Evolutionary conservation across 78 protist genomes (phyloP).

Genomic region (Emiliania huxleyi): DNA sequence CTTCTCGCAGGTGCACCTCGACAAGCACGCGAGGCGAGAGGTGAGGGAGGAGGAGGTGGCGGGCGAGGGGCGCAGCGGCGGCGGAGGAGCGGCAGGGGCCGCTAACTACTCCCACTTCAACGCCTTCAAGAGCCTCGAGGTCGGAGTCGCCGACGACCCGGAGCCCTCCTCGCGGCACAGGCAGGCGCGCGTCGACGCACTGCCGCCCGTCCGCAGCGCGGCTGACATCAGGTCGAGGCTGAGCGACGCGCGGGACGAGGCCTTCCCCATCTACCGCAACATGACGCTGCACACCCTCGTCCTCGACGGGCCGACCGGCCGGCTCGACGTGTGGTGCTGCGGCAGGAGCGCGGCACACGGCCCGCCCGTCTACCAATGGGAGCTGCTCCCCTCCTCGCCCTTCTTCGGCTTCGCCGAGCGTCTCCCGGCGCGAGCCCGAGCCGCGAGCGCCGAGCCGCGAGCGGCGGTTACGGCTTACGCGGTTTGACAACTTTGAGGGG

Average conservation of each 20-base stretch:
- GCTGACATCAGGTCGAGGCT: background rate
- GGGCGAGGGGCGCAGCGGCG: too few relatives aligned
- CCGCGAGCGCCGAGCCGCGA: too few relatives aligned
- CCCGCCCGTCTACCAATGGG: too few relatives aligned
- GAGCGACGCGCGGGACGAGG: background rate
- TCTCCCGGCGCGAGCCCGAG: too few relatives aligned
- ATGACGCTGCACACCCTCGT: background rate
- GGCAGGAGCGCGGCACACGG: too few relatives aligned
- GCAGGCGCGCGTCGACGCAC: background rate
- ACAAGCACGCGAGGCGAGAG: too few relatives aligned
- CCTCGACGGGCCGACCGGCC: background rate
- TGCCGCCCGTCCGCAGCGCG: background rate
- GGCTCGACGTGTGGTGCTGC: slow-evolving; percentile 4
- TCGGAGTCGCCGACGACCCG: background rate
- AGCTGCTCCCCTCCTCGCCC: too few relatives aligned
- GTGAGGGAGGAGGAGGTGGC: too few relatives aligned
- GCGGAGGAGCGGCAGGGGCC: background rate
- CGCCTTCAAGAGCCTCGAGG: background rate
- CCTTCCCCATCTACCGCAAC: background rate
- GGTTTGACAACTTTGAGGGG: too few relatives aligned
- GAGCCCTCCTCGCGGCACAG: background rate
- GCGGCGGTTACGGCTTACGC: too few relatives aligned
- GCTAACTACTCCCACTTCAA: background rate
- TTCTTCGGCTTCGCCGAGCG: too few relatives aligned
- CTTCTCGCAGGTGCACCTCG: background rate